Evolutionary conservation across 352 stramenopile species (phyloP), one percentile per base, ranked within the genome.

Genomic region (Pythium pyrilobum): DNA sequence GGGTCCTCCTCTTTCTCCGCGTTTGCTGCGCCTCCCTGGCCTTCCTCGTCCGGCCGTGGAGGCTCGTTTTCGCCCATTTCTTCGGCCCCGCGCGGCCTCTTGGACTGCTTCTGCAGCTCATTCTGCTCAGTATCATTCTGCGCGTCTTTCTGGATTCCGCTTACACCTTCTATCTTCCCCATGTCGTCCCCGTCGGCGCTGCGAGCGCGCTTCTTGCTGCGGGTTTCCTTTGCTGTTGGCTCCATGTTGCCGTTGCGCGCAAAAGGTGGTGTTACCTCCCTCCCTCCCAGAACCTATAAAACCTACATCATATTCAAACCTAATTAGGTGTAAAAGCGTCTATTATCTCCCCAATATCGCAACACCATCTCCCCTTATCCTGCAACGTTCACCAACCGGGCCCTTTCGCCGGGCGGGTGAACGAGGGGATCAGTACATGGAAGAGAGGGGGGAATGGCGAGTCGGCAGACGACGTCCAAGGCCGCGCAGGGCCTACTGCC

Each of bases 401-500:
- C 24, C 15, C 44, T 18, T 20, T 31, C 7, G 16, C n/a, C n/a
- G n/a, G n/a, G n/a, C n/a, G n/a, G n/a, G n/a, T n/a, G n/a, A n/a
- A n/a, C n/a, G n/a, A n/a, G n/a, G n/a, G n/a, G n/a, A n/a, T n/a
- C n/a, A n/a, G n/a, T n/a, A n/a, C n/a, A n/a, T n/a, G n/a, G n/a
- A 20, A 29, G 16, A 6, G 28, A 18, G 28, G 27, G 44, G 28
- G 40, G 20, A n/a, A 64, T 59, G 57, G 36, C 40, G 40, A 13
- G 31, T 33, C 29, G 48, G 56, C 48, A 65, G 60, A 63, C 61
- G 9, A 56, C 61, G 24, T 56, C 54, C 49, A 60, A 44, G 41
- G 49, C 53, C 20, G 61, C 54, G 45, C 53, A 58, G 38, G 56
- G 58, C 29, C 59, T 77, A 33, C 59, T 85, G 34, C 69, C 77